Percentiles rank a stretch among this genome's conserved stretches.
Evolutionary conservation across 352 stramenopile species (phyloP).

Genomic region (Globisporangium viniferum): DNA sequence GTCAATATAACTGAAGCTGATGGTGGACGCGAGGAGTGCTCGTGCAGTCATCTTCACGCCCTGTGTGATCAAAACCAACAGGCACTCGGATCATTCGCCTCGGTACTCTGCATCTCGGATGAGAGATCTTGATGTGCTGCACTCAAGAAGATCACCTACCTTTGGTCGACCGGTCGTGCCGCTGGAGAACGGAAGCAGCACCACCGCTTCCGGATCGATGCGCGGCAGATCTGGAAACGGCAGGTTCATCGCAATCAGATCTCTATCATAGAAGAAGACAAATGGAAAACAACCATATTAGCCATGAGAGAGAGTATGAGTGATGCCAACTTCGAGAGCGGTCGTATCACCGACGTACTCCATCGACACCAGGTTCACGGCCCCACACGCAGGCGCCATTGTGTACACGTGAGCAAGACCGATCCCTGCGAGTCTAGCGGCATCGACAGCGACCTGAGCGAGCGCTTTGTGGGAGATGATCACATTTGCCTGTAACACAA

Average conservation of each 20-base stretch:
- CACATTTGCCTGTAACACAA: conserved; percentile 13
- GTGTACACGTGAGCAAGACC: conserved; percentile 25
- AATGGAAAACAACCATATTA: not conserved
- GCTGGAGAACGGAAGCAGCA: conserved; percentile 86
- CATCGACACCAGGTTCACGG: conserved; percentile 21
- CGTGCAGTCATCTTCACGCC: conserved; percentile 85
- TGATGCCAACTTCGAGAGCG: not conserved
- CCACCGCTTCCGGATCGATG: conserved; percentile 15
- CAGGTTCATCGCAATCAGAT: conserved; percentile 20
- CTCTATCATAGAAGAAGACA: conserved; percentile 19
- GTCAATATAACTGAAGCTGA: conserved; percentile 49
- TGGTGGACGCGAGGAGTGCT: conserved; percentile 75
- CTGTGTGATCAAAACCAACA: not conserved
- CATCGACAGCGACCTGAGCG: conserved; percentile 24
- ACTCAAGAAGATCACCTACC: conserved; percentile 8
- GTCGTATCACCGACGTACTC: conserved; percentile 21
- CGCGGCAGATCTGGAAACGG: conserved; percentile 5
- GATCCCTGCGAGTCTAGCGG: conserved; percentile 17
- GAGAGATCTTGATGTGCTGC: not conserved
- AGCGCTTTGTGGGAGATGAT: conserved; percentile 36
- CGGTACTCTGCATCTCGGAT: not conserved
- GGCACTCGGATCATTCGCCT: not conserved
- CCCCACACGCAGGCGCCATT: conserved; percentile 16
- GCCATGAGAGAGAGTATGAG: not conserved
- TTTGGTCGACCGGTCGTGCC: conserved; percentile 90